Percentiles rank a stretch among this genome's conserved stretches.
These are phyloP conservation scores for Podaxis sp. DNA, from an alignment of 768 basidiomycete species.

Conservation along the genomic window DNA sequence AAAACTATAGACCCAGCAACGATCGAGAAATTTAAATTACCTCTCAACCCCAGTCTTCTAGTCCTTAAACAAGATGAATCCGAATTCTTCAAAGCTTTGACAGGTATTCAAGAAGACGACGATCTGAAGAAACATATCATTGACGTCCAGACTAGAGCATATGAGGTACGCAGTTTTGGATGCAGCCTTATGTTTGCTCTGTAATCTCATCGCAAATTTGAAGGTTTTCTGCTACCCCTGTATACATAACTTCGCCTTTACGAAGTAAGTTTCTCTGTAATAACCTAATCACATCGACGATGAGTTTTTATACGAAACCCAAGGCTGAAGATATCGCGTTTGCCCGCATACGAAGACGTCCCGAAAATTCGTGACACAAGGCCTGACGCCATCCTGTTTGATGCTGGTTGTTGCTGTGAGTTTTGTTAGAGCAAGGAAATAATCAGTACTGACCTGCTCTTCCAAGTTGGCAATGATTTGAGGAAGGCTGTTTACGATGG, in stretches of 20 bases:
- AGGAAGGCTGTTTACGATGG: constrained; percentile 39
- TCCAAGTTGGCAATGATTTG: constrained; percentile 39
- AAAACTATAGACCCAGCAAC: no score
- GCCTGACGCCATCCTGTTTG: constrained; percentile 35
- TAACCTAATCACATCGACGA: not conserved
- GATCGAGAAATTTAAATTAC: not conserved
- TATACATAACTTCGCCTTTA: constrained; percentile 36
- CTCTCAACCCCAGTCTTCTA: not conserved
- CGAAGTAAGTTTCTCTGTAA: constrained; percentile 23
- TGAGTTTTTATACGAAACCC: not conserved
- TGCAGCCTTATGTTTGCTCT: constrained; percentile 26
- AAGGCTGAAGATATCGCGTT: constrained; percentile 32
- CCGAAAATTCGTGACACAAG: constrained; percentile 25
- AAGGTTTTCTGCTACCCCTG: constrained; percentile 30
- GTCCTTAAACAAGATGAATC: not conserved
- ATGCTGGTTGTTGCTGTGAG: constrained; percentile 45
- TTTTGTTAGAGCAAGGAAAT: not conserved
- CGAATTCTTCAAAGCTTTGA: constrained; percentile 14
- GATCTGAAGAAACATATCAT: constrained; percentile 39
- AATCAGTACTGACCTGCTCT: not conserved
- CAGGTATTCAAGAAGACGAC: constrained; percentile 34
- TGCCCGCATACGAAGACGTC: constrained; percentile 33
- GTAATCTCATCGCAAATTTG: not conserved
- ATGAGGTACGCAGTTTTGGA: constrained; percentile 30
- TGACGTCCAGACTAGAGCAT: constrained; percentile 35